A percentile compares a stretch with the other conserved stretches of the same genome.
Conservation (phyloP, 1,284 basidiomycete species). For the Phellinidium pouzarii region DNA sequence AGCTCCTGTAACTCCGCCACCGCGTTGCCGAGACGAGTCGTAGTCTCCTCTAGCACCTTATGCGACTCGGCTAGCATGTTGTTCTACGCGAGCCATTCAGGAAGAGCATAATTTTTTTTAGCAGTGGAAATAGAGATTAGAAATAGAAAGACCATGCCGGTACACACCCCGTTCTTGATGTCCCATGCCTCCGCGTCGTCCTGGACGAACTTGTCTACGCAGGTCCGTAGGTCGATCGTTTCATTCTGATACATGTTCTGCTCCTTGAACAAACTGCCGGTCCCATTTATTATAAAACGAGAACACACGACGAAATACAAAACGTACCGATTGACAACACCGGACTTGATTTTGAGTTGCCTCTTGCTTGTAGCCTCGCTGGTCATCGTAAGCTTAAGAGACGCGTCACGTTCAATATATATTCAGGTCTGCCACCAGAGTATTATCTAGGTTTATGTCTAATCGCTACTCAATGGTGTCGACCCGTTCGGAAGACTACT, state of each 20-base stretch:
- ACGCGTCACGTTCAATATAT: too few species aligned
- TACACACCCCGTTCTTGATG: conserved; percentile 71
- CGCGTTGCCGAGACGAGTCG: conserved; percentile 52
- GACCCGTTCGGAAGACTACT: background rate
- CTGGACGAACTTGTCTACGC: conserved; percentile 56
- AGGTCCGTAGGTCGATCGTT: conserved; percentile 49
- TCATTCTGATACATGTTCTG: conserved; percentile 64
- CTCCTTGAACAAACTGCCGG: conserved; percentile 65
- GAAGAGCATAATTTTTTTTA: background rate
- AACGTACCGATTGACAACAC: conserved; percentile 62
- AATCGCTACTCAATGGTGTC: background rate
- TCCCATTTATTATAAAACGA: background rate
- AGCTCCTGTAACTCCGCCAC: conserved; percentile 60
- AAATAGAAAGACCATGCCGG: background rate
- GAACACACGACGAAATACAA: background rate
- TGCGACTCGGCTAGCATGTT: conserved; percentile 72
- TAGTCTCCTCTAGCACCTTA: conserved; percentile 73
- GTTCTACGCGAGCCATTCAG: conserved; percentile 36
- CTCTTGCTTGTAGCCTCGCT: conserved; percentile 44
- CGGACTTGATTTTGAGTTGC: conserved; percentile 79
- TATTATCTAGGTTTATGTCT: too few species aligned
- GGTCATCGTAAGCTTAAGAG: conserved; percentile 31
- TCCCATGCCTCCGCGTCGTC: conserved; percentile 73
- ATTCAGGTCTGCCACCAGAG: too few species aligned
- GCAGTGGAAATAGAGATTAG: background rate